phyloP scores from a whole-genome alignment of 192 early-diverging fungal genomes.

The Coemansia sp. region DNA sequence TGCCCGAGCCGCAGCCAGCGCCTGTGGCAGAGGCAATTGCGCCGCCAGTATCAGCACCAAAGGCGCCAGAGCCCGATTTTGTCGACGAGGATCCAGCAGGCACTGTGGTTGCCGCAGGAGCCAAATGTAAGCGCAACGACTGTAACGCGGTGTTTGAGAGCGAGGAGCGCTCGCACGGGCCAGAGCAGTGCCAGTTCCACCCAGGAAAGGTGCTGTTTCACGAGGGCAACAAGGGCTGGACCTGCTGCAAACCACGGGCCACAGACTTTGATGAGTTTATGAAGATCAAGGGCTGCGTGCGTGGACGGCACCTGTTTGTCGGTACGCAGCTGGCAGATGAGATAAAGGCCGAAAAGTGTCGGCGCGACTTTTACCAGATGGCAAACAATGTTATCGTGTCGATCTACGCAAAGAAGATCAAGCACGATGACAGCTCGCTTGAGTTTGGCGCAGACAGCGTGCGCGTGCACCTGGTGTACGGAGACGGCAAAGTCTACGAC shows the following conservation, averaged over 20 bases:
- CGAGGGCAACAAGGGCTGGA: conserved; percentile 97
- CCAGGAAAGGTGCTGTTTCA: conserved; percentile 91
- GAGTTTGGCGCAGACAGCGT: conserved; percentile 64
- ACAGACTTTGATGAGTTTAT: conserved; percentile 99
- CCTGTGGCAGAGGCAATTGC: conserved; percentile 20
- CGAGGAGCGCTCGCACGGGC: conserved; percentile 48
- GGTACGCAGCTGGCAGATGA: conserved; percentile 44
- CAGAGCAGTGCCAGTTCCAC: conserved; percentile 76
- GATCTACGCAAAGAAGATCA: conserved; percentile 91
- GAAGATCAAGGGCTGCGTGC: conserved; percentile 89
- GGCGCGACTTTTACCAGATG: conserved; percentile 96
- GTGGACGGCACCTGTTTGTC: conserved; percentile 90
- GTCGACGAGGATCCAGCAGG: conserved; percentile 76
- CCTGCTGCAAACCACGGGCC: conserved; percentile 91
- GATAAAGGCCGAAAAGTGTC: conserved; percentile 55
- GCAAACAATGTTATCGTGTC: conserved; percentile 79
- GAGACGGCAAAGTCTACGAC: conserved; percentile 71
- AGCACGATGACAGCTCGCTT: conserved; percentile 69
- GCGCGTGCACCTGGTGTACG: conserved; percentile 75
- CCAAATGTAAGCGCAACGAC: conserved; percentile 80
- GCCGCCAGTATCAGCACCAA: conserved; percentile 26
- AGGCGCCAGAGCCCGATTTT: conserved; percentile 54
- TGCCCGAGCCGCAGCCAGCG: conserved; percentile 16
- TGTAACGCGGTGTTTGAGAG: conserved; percentile 71
- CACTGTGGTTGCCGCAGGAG: conserved; percentile 67